These are phyloP conservation scores for Nicotiana knightiana DNA, from an alignment of 257 asterid genomes.

Conservation along the genomic window DNA sequence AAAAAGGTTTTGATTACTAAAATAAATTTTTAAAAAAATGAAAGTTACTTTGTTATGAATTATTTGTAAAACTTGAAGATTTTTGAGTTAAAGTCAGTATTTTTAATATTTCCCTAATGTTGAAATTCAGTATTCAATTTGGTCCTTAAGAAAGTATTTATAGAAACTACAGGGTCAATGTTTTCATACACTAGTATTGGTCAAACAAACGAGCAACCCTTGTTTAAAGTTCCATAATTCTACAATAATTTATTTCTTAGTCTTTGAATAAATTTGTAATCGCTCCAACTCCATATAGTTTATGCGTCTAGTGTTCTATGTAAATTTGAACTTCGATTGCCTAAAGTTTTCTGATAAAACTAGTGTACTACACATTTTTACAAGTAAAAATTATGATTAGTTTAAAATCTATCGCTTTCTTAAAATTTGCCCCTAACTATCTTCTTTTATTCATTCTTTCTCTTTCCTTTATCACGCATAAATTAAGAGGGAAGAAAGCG, in stretches of 20 bases:
- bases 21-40: not conserved
- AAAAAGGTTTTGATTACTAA: not conserved
- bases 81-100: not conserved
- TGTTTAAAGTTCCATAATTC: not conserved
- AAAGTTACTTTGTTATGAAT: not conserved
- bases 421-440: not conserved
- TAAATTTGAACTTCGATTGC: not conserved
- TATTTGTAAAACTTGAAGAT: not conserved
- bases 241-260: not conserved
- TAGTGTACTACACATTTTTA: not conserved
- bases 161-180: no score
- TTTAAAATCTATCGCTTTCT: not conserved
- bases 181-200: not conserved
- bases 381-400: not conserved
- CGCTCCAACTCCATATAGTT: not conserved
- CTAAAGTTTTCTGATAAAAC: not conserved
- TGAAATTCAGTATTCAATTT: no score
- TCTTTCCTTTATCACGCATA: not conserved
- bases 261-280: not conserved
- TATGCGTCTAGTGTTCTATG: not conserved
- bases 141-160: no score
- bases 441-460: not conserved
- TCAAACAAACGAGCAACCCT: not conserved
- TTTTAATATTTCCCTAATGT: no score
- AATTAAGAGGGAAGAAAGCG: not conserved